phyloP scores from a whole-genome alignment of 441 rosid genomes.

The Metrosideros polymorpha region DNA sequence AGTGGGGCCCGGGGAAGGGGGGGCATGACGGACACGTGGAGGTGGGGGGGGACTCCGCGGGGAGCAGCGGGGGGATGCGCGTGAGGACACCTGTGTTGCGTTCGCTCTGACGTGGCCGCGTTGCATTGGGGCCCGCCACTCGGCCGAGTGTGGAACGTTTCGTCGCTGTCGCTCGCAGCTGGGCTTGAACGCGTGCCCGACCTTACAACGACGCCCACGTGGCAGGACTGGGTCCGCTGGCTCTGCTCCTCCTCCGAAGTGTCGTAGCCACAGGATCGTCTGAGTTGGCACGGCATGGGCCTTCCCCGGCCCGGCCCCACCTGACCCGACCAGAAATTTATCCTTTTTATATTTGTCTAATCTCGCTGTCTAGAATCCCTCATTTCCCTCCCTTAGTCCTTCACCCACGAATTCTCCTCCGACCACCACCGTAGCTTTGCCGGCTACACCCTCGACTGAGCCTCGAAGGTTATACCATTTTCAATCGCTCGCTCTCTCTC shows the following conservation, averaged over 20 bases:
- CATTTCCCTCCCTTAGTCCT: neutral
- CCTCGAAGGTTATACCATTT: neutral
- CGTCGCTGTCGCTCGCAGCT: slow-evolving; percentile 48
- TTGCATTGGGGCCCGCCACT: slow-evolving; percentile 21
- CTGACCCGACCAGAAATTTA: neutral
- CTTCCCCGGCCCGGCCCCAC: neutral
- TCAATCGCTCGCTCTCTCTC: neutral
- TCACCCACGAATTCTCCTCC: neutral
- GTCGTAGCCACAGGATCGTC: neutral
- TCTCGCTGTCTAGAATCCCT: neutral
- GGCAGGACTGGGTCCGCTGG: slow-evolving; percentile 1
- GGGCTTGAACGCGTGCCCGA: slow-evolving; percentile 1
- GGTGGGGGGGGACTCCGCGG: too few species aligned
- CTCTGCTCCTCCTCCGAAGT: neutral
- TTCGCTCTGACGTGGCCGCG: slow-evolving; percentile 43
- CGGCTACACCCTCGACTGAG: neutral
- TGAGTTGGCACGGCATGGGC: neutral
- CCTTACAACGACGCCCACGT: slow-evolving; percentile 16
- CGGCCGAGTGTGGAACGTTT: slow-evolving; percentile 13
- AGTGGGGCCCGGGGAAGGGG: slow-evolving; percentile 2
- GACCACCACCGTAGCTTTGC: neutral
- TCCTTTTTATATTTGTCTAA: neutral
- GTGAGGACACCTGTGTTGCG: slow-evolving; percentile 35
- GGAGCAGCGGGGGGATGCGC: slow-evolving; percentile 4
- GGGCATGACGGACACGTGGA: slow-evolving; percentile 30